Base-by-base conservation (phyloP, 495 filamentous ascomycete genomes). In the Alectoria sarmentosa region DNA sequence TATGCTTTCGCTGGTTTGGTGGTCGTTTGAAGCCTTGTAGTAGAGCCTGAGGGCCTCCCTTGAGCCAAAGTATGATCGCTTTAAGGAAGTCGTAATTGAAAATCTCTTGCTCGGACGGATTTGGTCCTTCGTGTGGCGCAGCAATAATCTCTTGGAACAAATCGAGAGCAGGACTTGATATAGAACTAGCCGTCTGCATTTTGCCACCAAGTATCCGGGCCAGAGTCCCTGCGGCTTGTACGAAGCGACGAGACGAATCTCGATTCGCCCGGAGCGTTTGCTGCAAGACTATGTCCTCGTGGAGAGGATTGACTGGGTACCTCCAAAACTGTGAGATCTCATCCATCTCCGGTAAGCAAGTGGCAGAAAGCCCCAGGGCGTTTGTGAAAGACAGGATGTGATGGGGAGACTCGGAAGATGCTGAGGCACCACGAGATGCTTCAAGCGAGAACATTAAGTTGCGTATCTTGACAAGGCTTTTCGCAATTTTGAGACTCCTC, bases 171-270 rank as follows among this genome's bases (percentile, higher is more conserved):
- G 67, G 69, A 69, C 68, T 72, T 44, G 72, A 69, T 21, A 62
- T 58, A 55, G 65, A 44, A 39, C 74, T 74, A 21, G 73, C 71
- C 15, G 71, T 76, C 30, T 76, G 75, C 0, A 80, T 62, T 58
- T 72, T 73, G 13, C 80, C 81, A 58, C 83, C 83, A 21, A 90
- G 73, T 10, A 80, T 77, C 32, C 78, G 73, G 21, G 84, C 75
- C 26, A 90, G 70, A 13, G 83, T 82, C 34, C 87, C 88, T 32
- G 84, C 77, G n/a, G 86, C 87, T 73, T 88, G 87, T 8, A 89
- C 79, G 71, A 90, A 90, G 52, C 84, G 75, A 69, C 84, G 82
- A n/a, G 80, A 74, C 23, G 81, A 76, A 46, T 84, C 78, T 32
- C 88, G 83, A 60, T 85, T 78, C 13, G 73, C 75, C 23, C 86